Conservation (phyloP, 139 green algal species). For the Trebouxia sp. region DNA sequence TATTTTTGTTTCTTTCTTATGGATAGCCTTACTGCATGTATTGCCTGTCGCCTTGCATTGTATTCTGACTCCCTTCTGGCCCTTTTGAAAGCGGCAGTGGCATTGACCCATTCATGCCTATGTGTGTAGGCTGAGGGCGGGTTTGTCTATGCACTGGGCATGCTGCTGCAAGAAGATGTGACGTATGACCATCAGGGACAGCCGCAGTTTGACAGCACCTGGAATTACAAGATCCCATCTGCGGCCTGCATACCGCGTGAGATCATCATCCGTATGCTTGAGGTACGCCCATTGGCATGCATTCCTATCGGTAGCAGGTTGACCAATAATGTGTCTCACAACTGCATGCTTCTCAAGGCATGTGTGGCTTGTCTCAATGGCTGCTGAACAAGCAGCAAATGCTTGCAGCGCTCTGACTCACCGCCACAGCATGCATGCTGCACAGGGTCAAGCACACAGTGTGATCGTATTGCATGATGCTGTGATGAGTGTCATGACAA, state of each 20-base stretch:
- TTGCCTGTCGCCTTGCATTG: too few species aligned
- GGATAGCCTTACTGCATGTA: too few species aligned
- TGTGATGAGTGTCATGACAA: too few species aligned
- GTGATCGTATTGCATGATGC: too few species aligned
- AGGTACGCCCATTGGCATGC: neutral
- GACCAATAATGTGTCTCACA: neutral
- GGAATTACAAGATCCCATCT: conserved; percentile 50
- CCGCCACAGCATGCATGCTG: too few species aligned
- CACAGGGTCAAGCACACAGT: too few species aligned
- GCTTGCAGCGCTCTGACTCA: too few species aligned
- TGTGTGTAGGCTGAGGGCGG: conserved; percentile 71
- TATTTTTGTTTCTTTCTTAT: too few species aligned
- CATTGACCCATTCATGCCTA: neutral
- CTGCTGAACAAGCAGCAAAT: too few species aligned
- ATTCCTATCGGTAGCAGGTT: neutral
- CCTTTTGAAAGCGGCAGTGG: too few species aligned
- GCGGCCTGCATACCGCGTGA: conserved; percentile 35
- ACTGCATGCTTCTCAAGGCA: neutral
- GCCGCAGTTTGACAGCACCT: conserved; percentile 34
- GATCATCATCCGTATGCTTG: conserved; percentile 43
- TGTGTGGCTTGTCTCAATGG: too few species aligned
- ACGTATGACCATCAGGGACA: conserved; percentile 25
- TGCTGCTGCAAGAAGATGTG: conserved; percentile 38
- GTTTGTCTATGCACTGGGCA: conserved; percentile 42
- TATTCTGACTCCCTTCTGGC: too few species aligned